Conservation (phyloP, 2,329 filamentous ascomycete genomes). For the Leptographium procerum region DNA sequence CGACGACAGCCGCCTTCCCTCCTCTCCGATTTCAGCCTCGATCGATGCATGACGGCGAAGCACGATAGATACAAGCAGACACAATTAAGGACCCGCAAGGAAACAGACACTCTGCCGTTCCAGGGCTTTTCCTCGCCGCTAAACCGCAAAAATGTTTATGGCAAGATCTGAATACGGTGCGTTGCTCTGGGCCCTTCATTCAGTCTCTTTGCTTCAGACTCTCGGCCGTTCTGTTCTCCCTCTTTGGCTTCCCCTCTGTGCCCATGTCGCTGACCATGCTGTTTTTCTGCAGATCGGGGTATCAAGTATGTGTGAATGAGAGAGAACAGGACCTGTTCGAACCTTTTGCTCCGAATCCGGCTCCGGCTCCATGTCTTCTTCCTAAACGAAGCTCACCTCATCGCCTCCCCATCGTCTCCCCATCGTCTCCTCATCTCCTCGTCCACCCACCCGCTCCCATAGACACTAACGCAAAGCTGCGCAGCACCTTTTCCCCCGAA, state of each 20-base stretch:
- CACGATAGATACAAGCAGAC: neutral
- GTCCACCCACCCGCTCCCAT: neutral
- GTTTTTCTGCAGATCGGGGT: constrained; percentile 3
- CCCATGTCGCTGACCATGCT: neutral
- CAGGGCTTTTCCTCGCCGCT: neutral
- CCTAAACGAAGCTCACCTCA: neutral
- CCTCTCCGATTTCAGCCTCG: neutral
- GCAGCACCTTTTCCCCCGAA: constrained; percentile 96
- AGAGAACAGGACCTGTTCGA: constrained; percentile 1
- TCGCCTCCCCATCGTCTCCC: neutral
- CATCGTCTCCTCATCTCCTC: neutral
- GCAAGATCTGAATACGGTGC: constrained; percentile 99
- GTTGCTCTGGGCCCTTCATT: constrained; percentile 21
- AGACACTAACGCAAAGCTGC: neutral
- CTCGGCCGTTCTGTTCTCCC: constrained; percentile 2
- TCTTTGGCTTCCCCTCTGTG: neutral
- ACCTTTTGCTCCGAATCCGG: too few relatives aligned
- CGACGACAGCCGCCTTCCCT: neutral
- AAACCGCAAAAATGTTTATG: constrained; percentile 83
- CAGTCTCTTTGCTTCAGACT: constrained; percentile 20
- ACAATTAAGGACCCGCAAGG: neutral
- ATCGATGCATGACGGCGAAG: neutral
- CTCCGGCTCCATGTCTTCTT: too few relatives aligned
- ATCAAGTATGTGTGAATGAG: constrained; percentile 23
- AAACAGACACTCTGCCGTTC: neutral